Evolutionary conservation across 345 rosid genomes (phyloP), one percentile per base, ranked within the genome.

Genomic region (Arabis hirsuta): DNA sequence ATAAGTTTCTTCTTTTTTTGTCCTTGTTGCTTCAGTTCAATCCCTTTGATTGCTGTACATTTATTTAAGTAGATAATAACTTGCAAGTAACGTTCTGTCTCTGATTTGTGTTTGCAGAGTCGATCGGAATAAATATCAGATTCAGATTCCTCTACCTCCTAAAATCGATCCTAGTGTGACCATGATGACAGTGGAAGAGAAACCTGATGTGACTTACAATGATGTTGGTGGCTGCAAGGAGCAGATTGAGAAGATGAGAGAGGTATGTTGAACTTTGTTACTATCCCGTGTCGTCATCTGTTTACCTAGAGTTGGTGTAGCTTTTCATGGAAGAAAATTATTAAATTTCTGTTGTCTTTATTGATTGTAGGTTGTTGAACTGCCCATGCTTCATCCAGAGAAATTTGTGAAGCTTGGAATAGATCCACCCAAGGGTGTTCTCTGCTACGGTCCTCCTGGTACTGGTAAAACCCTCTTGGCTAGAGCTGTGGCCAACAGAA

Each of bases 321-420:
- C 6, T 48, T 6, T 22, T 19, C 9, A 6, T 26, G 9, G 38
- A 56, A 34, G 0, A 9, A 34, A 34, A 6, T 32, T 32, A 22
- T 22, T 22, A 22, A 22, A 22, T 22, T 1, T 22, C 24, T 32
- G 36, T 4, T 32, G 36, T 32, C 36, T 32, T 32, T 32, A 6
- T 32, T 32, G 36, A 32, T 32, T 32, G 36, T 29, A 90, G 99
- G 99, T 95, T 55, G 99, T 95, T 79, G 99, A 95, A 73, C 82
- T 95, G 47, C 99, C 99, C 3, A 91, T 95, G 99, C 97, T 95
- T 84, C 99, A 95, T 55, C 99, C 99, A 6, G 99, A 95, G 86
- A 95, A 91, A 79, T 95, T 95, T 76, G 97, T 95, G 59, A 90
- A 95, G 85, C 97, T 95, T 58, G 99, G 99, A 69, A 95, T 95